Evolutionary conservation across 208 protist genomes (phyloP).

Genomic region (Kentomonas sorsogonicus): DNA sequence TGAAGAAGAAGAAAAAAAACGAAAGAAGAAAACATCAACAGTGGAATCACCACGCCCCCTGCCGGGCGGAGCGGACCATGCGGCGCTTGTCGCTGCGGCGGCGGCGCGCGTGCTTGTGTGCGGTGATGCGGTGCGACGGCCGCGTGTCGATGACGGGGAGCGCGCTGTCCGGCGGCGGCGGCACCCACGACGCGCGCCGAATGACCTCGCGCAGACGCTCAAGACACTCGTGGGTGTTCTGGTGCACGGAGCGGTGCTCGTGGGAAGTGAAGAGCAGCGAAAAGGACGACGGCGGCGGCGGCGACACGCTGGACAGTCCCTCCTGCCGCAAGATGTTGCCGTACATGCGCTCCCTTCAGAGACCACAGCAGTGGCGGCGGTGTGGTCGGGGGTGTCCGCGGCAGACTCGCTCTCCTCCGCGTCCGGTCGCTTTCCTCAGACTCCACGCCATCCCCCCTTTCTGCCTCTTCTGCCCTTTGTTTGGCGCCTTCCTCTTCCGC

Average conservation of each 20-base stretch:
- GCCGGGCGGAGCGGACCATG: constrained; percentile 38
- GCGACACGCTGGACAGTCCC: too few relatives aligned
- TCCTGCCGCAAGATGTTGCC: too few relatives aligned
- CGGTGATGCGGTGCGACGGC: constrained; percentile 35
- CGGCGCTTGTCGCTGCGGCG: constrained; percentile 44
- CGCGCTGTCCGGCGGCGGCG: constrained; percentile 48
- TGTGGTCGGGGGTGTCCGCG: too few relatives aligned
- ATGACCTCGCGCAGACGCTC: constrained; percentile 52
- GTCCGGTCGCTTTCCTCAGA: too few relatives aligned
- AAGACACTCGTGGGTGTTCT: constrained; percentile 75
- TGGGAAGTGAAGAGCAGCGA: constrained; percentile 63
- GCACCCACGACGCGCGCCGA: constrained; percentile 70
- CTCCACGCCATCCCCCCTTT: too few relatives aligned
- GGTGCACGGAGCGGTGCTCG: constrained; percentile 63
- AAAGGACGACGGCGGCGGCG: too few relatives aligned
- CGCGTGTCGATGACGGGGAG: constrained; percentile 49
- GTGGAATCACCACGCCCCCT: constrained; percentile 31
- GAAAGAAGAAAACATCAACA: not conserved
- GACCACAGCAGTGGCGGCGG: too few relatives aligned
- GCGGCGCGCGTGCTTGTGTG: constrained; percentile 39
- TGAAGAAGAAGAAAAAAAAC: constrained; percentile 5
- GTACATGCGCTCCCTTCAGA: too few relatives aligned
- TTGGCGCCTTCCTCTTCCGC: too few relatives aligned
- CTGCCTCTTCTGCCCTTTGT: too few relatives aligned
- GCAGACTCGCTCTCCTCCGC: too few relatives aligned